Percentiles rank a stretch among this genome's conserved stretches.
phyloP scores from a whole-genome alignment of 2,329 filamentous ascomycete species.

The Aureobasidium sp. region DNA sequence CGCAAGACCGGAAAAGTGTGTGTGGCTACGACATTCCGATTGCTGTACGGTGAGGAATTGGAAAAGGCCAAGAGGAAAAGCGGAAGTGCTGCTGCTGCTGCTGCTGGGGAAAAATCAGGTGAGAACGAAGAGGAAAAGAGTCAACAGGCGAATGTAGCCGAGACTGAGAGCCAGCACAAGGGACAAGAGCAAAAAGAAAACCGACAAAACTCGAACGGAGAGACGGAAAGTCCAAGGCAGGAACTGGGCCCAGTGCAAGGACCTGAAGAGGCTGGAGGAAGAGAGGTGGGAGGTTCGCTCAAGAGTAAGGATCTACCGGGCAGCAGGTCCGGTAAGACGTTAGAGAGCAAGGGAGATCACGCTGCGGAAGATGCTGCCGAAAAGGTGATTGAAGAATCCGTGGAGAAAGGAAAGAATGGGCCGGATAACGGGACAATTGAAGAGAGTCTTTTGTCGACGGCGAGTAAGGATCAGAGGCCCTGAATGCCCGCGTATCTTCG shows the following conservation, averaged over 20 bases:
- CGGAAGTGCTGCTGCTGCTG: background rate
- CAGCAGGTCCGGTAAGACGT: background rate
- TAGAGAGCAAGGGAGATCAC: background rate
- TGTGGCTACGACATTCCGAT: conserved; percentile 40
- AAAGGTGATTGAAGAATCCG: background rate
- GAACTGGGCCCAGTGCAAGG: background rate
- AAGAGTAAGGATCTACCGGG: background rate
- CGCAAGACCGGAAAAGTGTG: conserved; percentile 35
- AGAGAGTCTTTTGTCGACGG: background rate
- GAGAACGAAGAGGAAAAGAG: background rate
- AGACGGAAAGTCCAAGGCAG: background rate
- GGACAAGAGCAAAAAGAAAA: conserved; percentile 2
- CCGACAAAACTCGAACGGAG: conserved; percentile 7
- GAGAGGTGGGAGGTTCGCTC: background rate
- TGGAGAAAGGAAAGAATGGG: background rate
- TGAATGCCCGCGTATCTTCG: too few species aligned
- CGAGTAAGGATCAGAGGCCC: background rate
- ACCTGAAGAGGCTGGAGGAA: background rate
- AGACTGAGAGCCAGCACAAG: background rate
- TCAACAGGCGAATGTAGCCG: background rate
- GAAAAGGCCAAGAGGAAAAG: conserved; percentile 24
- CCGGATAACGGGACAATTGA: background rate
- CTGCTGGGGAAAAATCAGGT: background rate
- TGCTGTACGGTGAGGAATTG: conserved; percentile 40
- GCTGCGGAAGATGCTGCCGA: background rate